Percentiles rank a stretch among this genome's conserved stretches.
These are phyloP conservation scores for Glomus cerebriforme DNA, from an alignment of 192 early-diverging fungal species.

Conservation along the genomic window DNA sequence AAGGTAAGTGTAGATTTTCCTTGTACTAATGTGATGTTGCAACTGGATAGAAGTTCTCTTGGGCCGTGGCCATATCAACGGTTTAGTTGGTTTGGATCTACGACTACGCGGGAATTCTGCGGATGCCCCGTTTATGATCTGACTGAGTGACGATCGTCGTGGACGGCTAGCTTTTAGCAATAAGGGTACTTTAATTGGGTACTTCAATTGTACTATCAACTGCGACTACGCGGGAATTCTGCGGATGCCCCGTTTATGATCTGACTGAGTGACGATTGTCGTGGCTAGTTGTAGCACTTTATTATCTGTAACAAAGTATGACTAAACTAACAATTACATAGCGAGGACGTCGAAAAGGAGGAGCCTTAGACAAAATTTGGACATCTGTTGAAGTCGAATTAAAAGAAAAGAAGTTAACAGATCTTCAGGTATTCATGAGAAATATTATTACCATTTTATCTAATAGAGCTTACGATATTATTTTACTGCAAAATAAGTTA, in stretches of 20 bases:
- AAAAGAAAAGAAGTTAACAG: too few species aligned
- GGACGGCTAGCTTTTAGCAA: constrained; percentile 24
- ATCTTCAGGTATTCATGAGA: too few species aligned
- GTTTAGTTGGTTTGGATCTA: constrained; percentile 27
- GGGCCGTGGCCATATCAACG: constrained; percentile 19
- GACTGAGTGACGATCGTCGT: constrained; percentile 20
- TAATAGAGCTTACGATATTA: too few species aligned
- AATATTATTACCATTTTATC: too few species aligned
- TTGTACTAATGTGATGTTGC: constrained; percentile 17
- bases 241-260: constrained; percentile 14
- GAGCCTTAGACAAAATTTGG: too few species aligned
- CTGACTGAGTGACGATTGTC: not conserved
- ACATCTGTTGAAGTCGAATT: too few species aligned
- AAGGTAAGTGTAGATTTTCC: constrained; percentile 23
- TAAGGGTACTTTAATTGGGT: constrained; percentile 20
- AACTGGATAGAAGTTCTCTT: constrained; percentile 29
- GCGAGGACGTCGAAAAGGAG: too few species aligned
- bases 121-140: constrained; percentile 11
- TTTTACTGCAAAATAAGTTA: constrained; percentile 29
- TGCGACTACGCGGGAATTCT: constrained; percentile 27
- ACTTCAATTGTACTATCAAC: constrained; percentile 23
- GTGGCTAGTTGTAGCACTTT: too few species aligned
- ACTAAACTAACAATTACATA: too few species aligned
- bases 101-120: constrained; percentile 28
- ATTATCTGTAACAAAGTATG: too few species aligned